Evolutionary conservation across 75 land plant genomes (phyloP), one percentile per base, ranked within the genome.

Genomic region (Pinus taeda): DNA sequence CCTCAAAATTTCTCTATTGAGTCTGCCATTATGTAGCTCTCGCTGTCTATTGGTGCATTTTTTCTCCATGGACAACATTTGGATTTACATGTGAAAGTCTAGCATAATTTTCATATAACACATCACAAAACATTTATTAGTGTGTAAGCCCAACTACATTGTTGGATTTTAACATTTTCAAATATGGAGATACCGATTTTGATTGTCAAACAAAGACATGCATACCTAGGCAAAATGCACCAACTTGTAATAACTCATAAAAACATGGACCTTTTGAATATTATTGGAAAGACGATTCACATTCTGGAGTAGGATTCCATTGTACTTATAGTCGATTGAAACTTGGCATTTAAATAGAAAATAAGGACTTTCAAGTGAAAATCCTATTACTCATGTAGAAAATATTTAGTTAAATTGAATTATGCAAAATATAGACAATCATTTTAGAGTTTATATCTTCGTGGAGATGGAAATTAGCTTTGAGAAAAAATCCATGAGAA

Each of bases 1-100:
- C n/a, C n/a, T n/a, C n/a, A n/a, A n/a, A n/a, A n/a, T n/a, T n/a
- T n/a, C n/a, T n/a, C n/a, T n/a, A n/a, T n/a, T n/a, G n/a, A 59
- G 59, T 57, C n/a, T 71, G 76, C 55, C 75, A 83, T 29, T 58
- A 75, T 64, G 53, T 84, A 67, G 83, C 83, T 3, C 76, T 84
- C 21, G 79, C 79, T 55, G 21, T 80, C 18, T 74, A 77, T 42
- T 74, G 81, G 69, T 77, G 79, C 56, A 57, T 84, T 11, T 24
- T 72, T 45, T 29, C 26, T 36, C n/a, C 85, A 57, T 49, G 24
- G 59, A 15, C 66, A 71, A 59, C 73, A 30, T 76, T 83, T 55
- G 83, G 82, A 1, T 79, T 55, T 58, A 63, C 49, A 22, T 42
- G 17, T 57, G 65, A 63, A 26, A n/a, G 8, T 59, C 53, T 73